phyloP scores from a whole-genome alignment of 2,329 filamentous ascomycete genomes.

The Colletotrichum truncatum region DNA sequence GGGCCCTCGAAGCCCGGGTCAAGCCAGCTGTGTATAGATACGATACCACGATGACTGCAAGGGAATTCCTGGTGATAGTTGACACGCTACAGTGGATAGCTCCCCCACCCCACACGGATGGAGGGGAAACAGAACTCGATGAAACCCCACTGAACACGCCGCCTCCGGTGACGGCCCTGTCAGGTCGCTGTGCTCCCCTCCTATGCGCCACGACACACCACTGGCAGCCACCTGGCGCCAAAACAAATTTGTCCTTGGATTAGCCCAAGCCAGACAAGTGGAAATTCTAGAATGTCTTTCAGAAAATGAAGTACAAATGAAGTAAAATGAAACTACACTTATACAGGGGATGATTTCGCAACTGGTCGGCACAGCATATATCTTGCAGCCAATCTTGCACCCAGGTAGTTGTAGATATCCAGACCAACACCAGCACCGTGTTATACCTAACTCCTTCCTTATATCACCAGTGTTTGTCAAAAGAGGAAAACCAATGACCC shows the following conservation, averaged over 20 bases:
- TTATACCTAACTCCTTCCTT: background rate
- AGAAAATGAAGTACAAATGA: too few relatives aligned
- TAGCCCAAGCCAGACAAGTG: too few relatives aligned
- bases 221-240: too few relatives aligned
- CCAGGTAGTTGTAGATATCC: background rate
- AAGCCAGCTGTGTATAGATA: background rate
- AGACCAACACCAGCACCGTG: background rate
- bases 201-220: background rate
- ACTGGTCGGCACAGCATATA: too few relatives aligned
- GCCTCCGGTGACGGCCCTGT: background rate
- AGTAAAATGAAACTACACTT: too few relatives aligned
- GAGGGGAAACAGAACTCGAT: background rate
- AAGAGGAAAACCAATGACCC: too few relatives aligned
- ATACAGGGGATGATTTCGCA: too few relatives aligned
- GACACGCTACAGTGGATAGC: background rate
- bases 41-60: constrained; percentile 15
- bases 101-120: background rate
- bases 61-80: constrained; percentile 12
- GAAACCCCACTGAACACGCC: background rate
- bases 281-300: too few relatives aligned
- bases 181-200: background rate
- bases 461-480: too few relatives aligned
- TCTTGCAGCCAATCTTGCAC: too few relatives aligned
- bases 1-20: too few relatives aligned
- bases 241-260: too few relatives aligned